Percentiles rank a stretch among this genome's conserved stretches.
phyloP scores from a whole-genome alignment of 1,139 yeast species.

The Geotrichum aggregatum region DNA sequence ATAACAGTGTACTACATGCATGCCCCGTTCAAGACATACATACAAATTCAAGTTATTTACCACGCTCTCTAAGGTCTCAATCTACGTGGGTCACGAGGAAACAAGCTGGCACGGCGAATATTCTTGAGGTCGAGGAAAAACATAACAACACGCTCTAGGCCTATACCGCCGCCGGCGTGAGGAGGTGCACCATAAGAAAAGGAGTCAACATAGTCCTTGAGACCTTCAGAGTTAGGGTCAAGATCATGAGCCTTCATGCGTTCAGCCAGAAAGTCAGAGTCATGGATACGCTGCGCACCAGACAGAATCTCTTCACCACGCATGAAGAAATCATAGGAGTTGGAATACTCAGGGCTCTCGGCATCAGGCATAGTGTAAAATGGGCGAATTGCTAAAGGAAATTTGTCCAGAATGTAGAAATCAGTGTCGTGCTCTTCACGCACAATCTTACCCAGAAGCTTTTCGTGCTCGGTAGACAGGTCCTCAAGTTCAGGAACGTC shows the following conservation, averaged over 20 bases:
- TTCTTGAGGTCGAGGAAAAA: constrained; percentile 93
- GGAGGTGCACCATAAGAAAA: constrained; percentile 95
- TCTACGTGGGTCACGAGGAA: constrained; percentile 98
- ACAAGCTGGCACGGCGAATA: constrained; percentile 93
- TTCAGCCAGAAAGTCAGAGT: constrained; percentile 71
- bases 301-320: constrained; percentile 98
- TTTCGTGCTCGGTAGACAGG: constrained; percentile 90
- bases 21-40: too few relatives aligned
- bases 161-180: constrained; percentile 99
- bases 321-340: constrained; percentile 94
- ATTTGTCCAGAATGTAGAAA: constrained; percentile 94
- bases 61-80: constrained; percentile 76
- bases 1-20: too few relatives aligned
- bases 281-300: constrained; percentile 99
- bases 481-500: constrained; percentile 87
- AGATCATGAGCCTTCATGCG: constrained; percentile 82
- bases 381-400: constrained; percentile 95
- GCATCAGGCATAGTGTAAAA: constrained; percentile 99
- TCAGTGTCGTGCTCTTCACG: constrained; percentile 94
- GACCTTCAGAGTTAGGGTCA: constrained; percentile 74
- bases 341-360: constrained; percentile 83
- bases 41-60: too few relatives aligned
- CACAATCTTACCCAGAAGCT: constrained; percentile 82
- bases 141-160: constrained; percentile 97
- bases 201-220: constrained; percentile 86